Conservation (phyloP, 768 basidiomycete species). For the Tulasnella calospora region DNA sequence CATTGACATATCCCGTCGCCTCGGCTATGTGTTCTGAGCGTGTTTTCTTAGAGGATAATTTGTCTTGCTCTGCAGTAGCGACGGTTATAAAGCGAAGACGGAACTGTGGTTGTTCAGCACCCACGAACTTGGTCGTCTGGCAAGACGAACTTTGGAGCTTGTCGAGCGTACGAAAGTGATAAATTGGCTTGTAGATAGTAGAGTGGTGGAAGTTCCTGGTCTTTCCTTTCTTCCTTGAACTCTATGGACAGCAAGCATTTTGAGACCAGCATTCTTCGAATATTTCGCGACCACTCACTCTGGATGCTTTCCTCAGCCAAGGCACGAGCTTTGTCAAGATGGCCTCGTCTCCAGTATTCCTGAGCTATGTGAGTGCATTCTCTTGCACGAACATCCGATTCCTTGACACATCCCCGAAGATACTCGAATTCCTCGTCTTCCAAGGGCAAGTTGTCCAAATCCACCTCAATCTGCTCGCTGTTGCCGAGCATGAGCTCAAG, state of each 20-base stretch:
- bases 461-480: conserved; percentile 37
- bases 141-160: conserved; percentile 76
- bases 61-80: conserved; percentile 33
- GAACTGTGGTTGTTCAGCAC: neutral
- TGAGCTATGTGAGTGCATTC: conserved; percentile 61
- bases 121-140: conserved; percentile 37
- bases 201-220: conserved; percentile 54
- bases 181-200: conserved; percentile 82
- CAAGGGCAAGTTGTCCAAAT: conserved; percentile 36
- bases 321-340: conserved; percentile 69
- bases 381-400: conserved; percentile 6
- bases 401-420: conserved; percentile 19
- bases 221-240: conserved; percentile 37
- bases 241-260: conserved; percentile 42
- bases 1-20: conserved; percentile 64
- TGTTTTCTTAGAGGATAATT: conserved; percentile 34
- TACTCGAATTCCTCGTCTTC: conserved; percentile 25
- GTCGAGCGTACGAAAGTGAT: conserved; percentile 69
- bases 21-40: conserved; percentile 67
- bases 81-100: neutral
- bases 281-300: conserved; percentile 34
- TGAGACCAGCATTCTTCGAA: conserved; percentile 45
- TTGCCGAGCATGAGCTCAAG: conserved; percentile 27
- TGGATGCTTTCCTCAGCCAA: conserved; percentile 55
- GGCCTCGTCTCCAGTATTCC: conserved; percentile 81